Base-by-base conservation (phyloP, 257 asterid species). In the Przewalskia tangutica region DNA sequence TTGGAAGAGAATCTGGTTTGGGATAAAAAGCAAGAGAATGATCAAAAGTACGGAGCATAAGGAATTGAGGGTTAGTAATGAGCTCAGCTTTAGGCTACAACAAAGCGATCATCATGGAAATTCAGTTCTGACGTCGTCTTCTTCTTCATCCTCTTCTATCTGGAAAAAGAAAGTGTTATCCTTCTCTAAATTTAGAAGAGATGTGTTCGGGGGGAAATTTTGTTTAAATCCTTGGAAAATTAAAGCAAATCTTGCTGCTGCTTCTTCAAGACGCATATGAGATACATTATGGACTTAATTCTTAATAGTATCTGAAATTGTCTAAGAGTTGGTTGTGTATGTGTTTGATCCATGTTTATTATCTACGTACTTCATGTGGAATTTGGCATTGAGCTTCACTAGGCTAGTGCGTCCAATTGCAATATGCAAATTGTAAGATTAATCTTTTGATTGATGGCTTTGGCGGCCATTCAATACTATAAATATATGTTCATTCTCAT, bases 161-260 rank as follows among this genome's bases (percentile, higher is more conserved):
- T 3, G 16, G 6, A 64, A 42, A 23, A 67, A 68, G 6, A 77
- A 76, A 40, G 78, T 58, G 48, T 9, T 27, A 1, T 8, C 76
- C n/a, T 60, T 86, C 18, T 76, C 87, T 0, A 76, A 59, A 73
- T 16, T 76, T 50, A 60, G 85, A 53, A 82, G 67, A 65, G 76
- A 84, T 77, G 10, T 67, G 9, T 73, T 81, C 6, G 60, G 73
- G 59, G 78, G 84, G 9, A 32, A 58, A n/a, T 68, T 81, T 12
- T 81, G 88, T 80, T 82, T 80, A 55, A 59, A 44, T 71, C 86
- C 86, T 5, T 10, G 70, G 56, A 82, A 70, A 12, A 23, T 70
- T 50, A 67, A 14, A 23, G 79, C 50, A 34, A 50, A 38, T 18
- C n/a, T 63, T 44, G 77, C 8, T 20, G 14, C 71, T 81, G 65